These are phyloP conservation scores for Sistotremastrum suecicum DNA, from an alignment of 768 basidiomycete genomes.

Conservation along the genomic window DNA sequence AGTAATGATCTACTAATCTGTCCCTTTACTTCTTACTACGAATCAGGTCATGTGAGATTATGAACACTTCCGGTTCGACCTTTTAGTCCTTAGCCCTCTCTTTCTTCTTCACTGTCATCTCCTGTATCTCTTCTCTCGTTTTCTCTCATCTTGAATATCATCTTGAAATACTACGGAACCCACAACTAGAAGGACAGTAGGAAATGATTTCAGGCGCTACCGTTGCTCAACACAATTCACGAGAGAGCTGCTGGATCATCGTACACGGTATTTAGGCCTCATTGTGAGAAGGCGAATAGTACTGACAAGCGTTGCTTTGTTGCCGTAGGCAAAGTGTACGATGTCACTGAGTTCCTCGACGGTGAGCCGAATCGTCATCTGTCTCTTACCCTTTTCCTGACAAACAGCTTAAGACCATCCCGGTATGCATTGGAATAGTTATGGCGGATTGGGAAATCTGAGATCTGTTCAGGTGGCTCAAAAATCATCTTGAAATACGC, in stretches of 20 bases:
- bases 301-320: slow-evolving; percentile 1
- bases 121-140: too few relatives aligned
- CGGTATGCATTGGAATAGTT: slow-evolving; percentile 19
- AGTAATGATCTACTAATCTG: too few relatives aligned
- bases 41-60: too few relatives aligned
- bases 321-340: slow-evolving; percentile 53
- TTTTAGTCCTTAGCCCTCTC: too few relatives aligned
- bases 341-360: slow-evolving; percentile 66
- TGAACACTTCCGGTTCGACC: too few relatives aligned
- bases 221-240: slow-evolving; percentile 9
- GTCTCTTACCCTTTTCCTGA: background rate
- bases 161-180: too few relatives aligned
- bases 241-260: slow-evolving; percentile 25
- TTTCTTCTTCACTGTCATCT: too few relatives aligned
- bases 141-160: too few relatives aligned
- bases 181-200: too few relatives aligned
- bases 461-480: slow-evolving; percentile 42
- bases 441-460: background rate
- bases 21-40: too few relatives aligned
- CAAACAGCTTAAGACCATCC: slow-evolving; percentile 38
- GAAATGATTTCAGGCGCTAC: slow-evolving; percentile 2
- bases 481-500: slow-evolving; percentile 81
- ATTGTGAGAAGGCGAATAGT: too few relatives aligned
- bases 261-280: slow-evolving; percentile 12
- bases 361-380: slow-evolving; percentile 23